Base-by-base conservation (phyloP, 2,329 filamentous ascomycete genomes). In the Ascochyta koolunga region DNA sequence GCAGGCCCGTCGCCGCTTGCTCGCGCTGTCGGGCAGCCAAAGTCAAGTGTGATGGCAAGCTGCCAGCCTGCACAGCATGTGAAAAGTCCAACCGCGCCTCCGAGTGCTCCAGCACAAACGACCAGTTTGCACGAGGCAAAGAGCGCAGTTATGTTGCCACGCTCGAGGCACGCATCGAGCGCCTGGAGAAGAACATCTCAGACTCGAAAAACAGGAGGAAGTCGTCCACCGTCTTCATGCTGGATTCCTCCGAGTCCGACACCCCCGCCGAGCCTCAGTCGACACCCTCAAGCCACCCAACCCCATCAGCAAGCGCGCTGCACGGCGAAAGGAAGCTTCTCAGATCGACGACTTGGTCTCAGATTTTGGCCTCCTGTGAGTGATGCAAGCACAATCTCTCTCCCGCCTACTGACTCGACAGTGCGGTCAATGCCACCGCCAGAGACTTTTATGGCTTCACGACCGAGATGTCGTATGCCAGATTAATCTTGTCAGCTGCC, bases 61-160 rank as follows among this genome's bases (percentile, higher is more conserved):
- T 98, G 32, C 95, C 95, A 10, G 92, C 93, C 7, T 99, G 95
- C 72, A 96, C 92, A 7, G 93, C 93, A 16, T 98, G 95, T 71
- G 93, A 97, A 76, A 93, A 92, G 76, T 91, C 91, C 13, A 92
- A 93, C 25, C 89, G 91, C 58, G 87, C 90, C 50, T 87, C 83
- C 56, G 92, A 96, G 71, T 99, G 95, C 74, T 96, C 92, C 6
- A 92, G 92, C 50, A 93, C 92, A 7, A 97, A 96, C 68, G 93
- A 98, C 70, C 92, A 97, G 73, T 98, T 97, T 76, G 93, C 93
- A 0, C 84, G 92, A 59, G 95, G 95, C 57, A 98, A 98, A 75
- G 95, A 98, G 72, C 83, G 93, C 68, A 98, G 93, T 76, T 99
- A 98, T 81, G 93, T 98, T 38, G 91, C 93, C 7, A 96, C 93